These are phyloP conservation scores for Macrocybe gigantea DNA, from an alignment of 768 basidiomycete genomes.

Conservation along the genomic window DNA sequence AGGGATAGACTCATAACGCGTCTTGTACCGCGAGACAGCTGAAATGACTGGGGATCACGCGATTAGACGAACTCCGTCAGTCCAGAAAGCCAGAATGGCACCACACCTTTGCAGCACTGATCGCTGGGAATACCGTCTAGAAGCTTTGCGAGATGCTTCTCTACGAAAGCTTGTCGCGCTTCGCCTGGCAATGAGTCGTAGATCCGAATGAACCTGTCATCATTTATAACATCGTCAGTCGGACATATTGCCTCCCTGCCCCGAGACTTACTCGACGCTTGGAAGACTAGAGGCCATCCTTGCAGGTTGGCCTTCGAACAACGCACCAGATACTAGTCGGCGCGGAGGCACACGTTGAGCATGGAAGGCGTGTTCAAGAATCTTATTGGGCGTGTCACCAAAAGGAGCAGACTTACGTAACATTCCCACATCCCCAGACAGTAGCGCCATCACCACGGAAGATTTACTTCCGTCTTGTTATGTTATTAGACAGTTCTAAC, in stretches of 20 bases:
- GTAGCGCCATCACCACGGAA: no score
- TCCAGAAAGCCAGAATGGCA: constrained; percentile 8
- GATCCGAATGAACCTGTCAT: constrained; percentile 35
- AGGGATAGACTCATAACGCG: constrained; percentile 34
- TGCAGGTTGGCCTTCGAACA: background rate
- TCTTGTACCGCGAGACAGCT: constrained; percentile 34
- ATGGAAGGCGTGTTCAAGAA: no score
- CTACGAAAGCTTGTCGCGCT: constrained; percentile 41
- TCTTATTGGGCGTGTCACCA: no score
- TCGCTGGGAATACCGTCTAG: constrained; percentile 37
- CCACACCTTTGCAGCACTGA: constrained; percentile 25
- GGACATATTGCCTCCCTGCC: background rate
- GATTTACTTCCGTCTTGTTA: no score
- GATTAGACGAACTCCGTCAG: background rate
- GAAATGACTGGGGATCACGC: constrained; percentile 20
- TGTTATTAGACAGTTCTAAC: no score
- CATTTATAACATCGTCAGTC: background rate
- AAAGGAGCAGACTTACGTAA: no score
- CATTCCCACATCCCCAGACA: no score
- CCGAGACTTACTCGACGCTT: constrained; percentile 6
- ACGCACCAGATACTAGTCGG: background rate
- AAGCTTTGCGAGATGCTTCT: constrained; percentile 43
- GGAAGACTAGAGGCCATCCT: constrained; percentile 1
- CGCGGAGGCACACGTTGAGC: no score
- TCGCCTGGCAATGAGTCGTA: constrained; percentile 50